Conservation (phyloP, 495 filamentous ascomycete genomes). For the Neurospora sp. region DNA sequence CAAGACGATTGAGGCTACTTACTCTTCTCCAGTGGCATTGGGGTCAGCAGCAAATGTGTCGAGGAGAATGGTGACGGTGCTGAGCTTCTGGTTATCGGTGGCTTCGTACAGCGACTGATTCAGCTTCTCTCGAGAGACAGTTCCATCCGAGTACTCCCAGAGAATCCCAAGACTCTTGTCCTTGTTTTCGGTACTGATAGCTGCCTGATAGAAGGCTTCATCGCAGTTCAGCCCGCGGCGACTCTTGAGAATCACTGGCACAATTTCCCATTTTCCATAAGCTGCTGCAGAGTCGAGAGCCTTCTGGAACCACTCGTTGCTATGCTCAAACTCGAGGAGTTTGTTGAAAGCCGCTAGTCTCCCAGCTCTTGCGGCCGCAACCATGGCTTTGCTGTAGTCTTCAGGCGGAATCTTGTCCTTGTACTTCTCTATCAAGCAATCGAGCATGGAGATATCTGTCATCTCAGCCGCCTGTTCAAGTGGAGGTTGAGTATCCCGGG, state of each 20-base stretch:
- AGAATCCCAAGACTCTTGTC: background rate
- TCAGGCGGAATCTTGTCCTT: constrained; percentile 9
- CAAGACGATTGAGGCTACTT: background rate
- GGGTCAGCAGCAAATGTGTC: background rate
- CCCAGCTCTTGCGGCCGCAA: background rate
- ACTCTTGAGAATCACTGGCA: background rate
- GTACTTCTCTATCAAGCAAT: constrained; percentile 17
- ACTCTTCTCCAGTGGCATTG: background rate
- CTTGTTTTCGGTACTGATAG: background rate
- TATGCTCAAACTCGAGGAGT: background rate
- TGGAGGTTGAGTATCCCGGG: constrained; percentile 14
- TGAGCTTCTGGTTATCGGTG: background rate
- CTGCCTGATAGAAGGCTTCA: background rate
- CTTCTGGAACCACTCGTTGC: background rate
- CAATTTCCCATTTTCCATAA: background rate
- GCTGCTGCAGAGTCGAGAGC: background rate
- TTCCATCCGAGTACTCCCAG: background rate
- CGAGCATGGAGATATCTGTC: constrained; percentile 24
- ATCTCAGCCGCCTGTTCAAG: constrained; percentile 19
- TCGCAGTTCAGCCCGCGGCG: background rate
- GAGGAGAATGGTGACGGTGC: background rate
- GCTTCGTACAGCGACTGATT: background rate
- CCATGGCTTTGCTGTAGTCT: constrained; percentile 16
- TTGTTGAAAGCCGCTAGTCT: background rate
- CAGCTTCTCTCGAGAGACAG: background rate